A percentile compares a stretch with the other conserved stretches of the same genome.
Conservation (phyloP, 2,329 filamentous ascomycete species). For the Alternaria panax region DNA sequence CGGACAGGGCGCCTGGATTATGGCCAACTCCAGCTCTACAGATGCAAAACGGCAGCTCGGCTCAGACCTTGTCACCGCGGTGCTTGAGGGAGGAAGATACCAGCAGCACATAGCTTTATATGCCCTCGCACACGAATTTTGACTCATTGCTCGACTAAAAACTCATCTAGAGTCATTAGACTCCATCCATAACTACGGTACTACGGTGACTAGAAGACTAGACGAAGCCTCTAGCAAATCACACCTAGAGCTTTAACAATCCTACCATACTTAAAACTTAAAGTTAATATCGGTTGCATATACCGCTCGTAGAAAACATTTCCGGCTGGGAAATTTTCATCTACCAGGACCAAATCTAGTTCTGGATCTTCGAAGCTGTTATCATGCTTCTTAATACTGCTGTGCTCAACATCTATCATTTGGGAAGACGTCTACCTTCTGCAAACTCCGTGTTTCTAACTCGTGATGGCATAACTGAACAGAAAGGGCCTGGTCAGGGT, state of each 20-base stretch:
- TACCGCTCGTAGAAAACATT: constrained; percentile 62
- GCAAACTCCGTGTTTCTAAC: constrained; percentile 61
- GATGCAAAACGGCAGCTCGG: constrained; percentile 52
- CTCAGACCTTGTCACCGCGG: constrained; percentile 57
- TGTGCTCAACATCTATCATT: constrained; percentile 61
- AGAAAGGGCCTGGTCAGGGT: constrained; percentile 58
- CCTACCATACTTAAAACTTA: too few species aligned
- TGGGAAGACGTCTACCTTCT: constrained; percentile 58
- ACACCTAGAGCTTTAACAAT: too few species aligned
- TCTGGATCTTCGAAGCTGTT: constrained; percentile 62
- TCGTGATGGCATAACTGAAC: constrained; percentile 61
- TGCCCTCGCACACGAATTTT: too few species aligned
- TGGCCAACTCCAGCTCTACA: constrained; percentile 51
- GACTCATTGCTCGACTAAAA: too few species aligned
- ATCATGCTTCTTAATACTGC: constrained; percentile 62
- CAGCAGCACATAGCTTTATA: too few species aligned
- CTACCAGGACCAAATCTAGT: constrained; percentile 59
- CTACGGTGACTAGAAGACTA: too few species aligned
- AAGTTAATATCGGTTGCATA: constrained; percentile 59
- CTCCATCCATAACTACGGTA: too few species aligned
- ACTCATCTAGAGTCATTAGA: too few species aligned
- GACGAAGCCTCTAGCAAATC: too few species aligned
- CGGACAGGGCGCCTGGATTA: constrained; percentile 59
- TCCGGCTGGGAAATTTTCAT: constrained; percentile 46
- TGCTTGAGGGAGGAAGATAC: too few species aligned